phyloP scores from a whole-genome alignment of 2,329 filamentous ascomycete species.

The Sphaerostilbella broomeana region DNA sequence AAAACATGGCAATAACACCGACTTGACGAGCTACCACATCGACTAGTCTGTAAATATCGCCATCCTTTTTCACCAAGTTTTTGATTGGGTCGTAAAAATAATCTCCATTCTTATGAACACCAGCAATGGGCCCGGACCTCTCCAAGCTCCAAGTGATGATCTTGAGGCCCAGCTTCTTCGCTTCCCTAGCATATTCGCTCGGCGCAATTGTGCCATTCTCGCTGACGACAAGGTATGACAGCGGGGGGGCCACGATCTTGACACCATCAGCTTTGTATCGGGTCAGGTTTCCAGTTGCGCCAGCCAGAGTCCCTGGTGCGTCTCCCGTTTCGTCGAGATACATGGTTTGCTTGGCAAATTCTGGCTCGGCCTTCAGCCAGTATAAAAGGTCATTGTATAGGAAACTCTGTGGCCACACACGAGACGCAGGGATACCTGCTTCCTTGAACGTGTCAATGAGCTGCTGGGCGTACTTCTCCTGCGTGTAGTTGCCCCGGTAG shows the following conservation, averaged over 20 bases:
- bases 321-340: constrained; percentile 59
- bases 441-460: constrained; percentile 54
- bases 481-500: constrained; percentile 57
- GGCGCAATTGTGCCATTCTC: constrained; percentile 51
- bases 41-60: constrained; percentile 60
- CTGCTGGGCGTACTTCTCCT: constrained; percentile 58
- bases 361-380: constrained; percentile 57
- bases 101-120: constrained; percentile 37
- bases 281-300: constrained; percentile 51
- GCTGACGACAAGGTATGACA: constrained; percentile 54
- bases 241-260: constrained; percentile 55
- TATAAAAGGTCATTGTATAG: constrained; percentile 57
- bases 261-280: constrained; percentile 52
- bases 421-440: constrained; percentile 43
- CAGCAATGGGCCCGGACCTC: constrained; percentile 53
- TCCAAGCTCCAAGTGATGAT: constrained; percentile 66
- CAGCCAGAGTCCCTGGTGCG: constrained; percentile 40
- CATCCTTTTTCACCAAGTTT: constrained; percentile 52
- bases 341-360: constrained; percentile 55
- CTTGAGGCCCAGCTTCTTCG: constrained; percentile 54
- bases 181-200: constrained; percentile 54
- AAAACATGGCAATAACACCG: constrained; percentile 55
- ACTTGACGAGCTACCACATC: constrained; percentile 58
- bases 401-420: constrained; percentile 61
- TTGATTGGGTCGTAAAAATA: constrained; percentile 53